phyloP scores from a whole-genome alignment of 768 basidiomycete genomes.

The Clitopilus hobsonii region DNA sequence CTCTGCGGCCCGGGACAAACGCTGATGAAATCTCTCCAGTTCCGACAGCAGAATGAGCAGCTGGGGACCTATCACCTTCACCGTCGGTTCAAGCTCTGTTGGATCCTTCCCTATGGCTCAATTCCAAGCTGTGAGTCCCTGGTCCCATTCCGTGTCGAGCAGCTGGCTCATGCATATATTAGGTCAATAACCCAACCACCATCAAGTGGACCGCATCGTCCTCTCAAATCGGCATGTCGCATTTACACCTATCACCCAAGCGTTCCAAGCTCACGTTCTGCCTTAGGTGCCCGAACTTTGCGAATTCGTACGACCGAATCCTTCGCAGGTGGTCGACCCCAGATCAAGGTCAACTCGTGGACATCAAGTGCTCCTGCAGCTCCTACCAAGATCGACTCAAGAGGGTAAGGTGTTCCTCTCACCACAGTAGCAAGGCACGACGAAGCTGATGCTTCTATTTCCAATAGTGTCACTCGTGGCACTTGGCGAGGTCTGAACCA shows the following conservation, averaged over 20 bases:
- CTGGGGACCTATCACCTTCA: constrained; percentile 43
- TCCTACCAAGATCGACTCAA: constrained; percentile 34
- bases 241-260: neutral
- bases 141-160: neutral
- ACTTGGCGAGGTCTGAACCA: constrained; percentile 45
- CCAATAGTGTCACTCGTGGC: constrained; percentile 41
- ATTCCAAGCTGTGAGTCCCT: constrained; percentile 30
- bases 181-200: constrained; percentile 41
- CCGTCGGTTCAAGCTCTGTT: constrained; percentile 33
- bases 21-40: constrained; percentile 3
- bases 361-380: constrained; percentile 37
- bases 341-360: constrained; percentile 39
- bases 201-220: constrained; percentile 36
- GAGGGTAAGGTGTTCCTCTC: constrained; percentile 28
- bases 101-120: constrained; percentile 47
- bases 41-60: constrained; percentile 41
- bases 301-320: constrained; percentile 41
- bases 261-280: neutral
- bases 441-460: too few relatives aligned
- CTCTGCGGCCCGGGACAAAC: neutral
- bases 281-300: constrained; percentile 37
- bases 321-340: constrained; percentile 44
- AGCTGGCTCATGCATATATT: too few relatives aligned
- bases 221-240: constrained; percentile 31
- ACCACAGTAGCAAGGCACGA: too few relatives aligned